Percentiles rank a stretch among this genome's conserved stretches.
Conservation (phyloP, 176 grass and related monocot genomes). For the Ensete glaucum region DNA sequence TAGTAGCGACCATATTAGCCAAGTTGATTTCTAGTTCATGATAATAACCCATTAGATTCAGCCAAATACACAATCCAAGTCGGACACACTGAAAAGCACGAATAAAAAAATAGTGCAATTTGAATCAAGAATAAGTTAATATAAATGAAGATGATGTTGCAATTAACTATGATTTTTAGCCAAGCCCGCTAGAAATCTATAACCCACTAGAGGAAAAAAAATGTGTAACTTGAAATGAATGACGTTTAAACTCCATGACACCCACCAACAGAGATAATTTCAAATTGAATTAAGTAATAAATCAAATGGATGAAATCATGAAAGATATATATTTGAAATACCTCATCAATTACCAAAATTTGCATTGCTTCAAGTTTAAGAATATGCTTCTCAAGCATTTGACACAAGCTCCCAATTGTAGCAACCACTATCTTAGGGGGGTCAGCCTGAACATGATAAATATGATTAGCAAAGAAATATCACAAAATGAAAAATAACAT, state of each 20-base stretch:
- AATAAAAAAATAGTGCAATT: no score
- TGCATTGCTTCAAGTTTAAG: slow-evolving; percentile 61
- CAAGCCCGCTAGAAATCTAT: no score
- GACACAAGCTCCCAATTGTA: slow-evolving; percentile 71
- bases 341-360: slow-evolving; percentile 87
- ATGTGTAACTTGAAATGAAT: background rate
- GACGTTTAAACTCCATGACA: background rate
- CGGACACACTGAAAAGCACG: no score
- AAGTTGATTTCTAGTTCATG: no score
- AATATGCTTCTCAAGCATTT: slow-evolving; percentile 66
- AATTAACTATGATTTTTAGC: background rate
- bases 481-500: background rate
- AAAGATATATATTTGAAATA: slow-evolving; percentile 9
- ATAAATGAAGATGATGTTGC: background rate
- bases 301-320: background rate
- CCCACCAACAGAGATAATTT: background rate
- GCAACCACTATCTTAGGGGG: slow-evolving; percentile 75
- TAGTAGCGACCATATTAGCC: no score
- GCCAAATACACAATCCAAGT: no score
- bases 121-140: background rate
- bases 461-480: background rate
- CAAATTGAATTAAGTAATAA: background rate
- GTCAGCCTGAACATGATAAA: slow-evolving; percentile 50
- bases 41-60: no score
- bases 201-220: no score